Evolutionary conservation across 2,329 filamentous ascomycete species (phyloP).

Genomic region (Mycogone perniciosa): DNA sequence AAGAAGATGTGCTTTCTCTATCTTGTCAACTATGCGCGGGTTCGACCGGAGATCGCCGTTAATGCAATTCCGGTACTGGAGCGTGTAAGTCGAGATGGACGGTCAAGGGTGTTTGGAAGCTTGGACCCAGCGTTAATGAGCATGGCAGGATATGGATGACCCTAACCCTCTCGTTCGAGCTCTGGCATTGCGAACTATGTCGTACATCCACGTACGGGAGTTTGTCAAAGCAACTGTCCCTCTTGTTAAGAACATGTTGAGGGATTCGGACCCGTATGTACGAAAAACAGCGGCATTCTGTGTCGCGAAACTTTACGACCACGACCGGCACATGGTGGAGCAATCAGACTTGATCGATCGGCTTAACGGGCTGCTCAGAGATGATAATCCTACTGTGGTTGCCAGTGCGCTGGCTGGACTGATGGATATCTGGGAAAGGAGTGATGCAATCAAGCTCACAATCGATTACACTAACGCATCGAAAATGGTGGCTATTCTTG

Average conservation of each 20-base stretch:
- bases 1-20: constrained; percentile 99
- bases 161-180: constrained; percentile 87
- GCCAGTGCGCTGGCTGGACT: constrained; percentile 84
- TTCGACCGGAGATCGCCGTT: constrained; percentile 88
- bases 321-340: constrained; percentile 86
- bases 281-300: constrained; percentile 95
- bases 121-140: constrained; percentile 12
- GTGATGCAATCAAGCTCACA: constrained; percentile 93
- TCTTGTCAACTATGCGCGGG: constrained; percentile 91
- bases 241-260: constrained; percentile 74
- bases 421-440: constrained; percentile 98
- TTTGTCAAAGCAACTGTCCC: constrained; percentile 88
- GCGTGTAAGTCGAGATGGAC: constrained; percentile 46
- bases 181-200: constrained; percentile 88
- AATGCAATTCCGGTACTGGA: constrained; percentile 86
- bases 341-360: constrained; percentile 85
- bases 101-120: neutral
- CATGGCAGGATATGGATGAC: constrained; percentile 81
- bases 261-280: constrained; percentile 88
- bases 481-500: constrained; percentile 93
- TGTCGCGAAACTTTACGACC: constrained; percentile 96
- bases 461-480: constrained; percentile 97
- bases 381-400: constrained; percentile 96
- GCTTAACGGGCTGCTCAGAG: constrained; percentile 80
- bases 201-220: constrained; percentile 93